A percentile compares a stretch with the other conserved stretches of the same genome.
phyloP scores from a whole-genome alignment of 139 green algal species.

The Chlamydomonas asymmetrica region DNA sequence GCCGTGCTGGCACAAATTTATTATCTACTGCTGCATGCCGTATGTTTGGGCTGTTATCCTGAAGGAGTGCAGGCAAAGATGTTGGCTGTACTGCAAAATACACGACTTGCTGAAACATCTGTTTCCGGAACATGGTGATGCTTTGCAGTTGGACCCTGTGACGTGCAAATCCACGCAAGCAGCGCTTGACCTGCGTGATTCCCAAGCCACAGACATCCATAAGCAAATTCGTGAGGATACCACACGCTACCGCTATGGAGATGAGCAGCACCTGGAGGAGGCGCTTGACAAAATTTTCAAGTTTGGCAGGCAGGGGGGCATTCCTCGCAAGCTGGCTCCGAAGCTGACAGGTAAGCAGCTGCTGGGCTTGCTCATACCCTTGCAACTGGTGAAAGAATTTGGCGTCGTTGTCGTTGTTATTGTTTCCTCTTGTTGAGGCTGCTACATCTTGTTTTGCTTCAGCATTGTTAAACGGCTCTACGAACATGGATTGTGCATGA shows the following conservation, averaged over 20 bases:
- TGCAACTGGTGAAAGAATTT: not conserved
- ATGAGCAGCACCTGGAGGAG: conserved; percentile 98
- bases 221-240: conserved; percentile 84
- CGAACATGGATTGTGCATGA: too few relatives aligned
- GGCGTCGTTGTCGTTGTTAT: not conserved
- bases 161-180: conserved; percentile 72
- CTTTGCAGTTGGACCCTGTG: conserved; percentile 52
- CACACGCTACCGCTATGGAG: conserved; percentile 86
- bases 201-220: conserved; percentile 94
- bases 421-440: not conserved
- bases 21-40: too few relatives aligned
- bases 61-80: not conserved
- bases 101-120: conserved; percentile 13
- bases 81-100: not conserved
- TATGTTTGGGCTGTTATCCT: too few relatives aligned
- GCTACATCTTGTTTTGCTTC: too few relatives aligned
- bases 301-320: conserved; percentile 67
- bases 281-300: conserved; percentile 91
- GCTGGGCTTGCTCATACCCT: not conserved
- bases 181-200: conserved; percentile 74
- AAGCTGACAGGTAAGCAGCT: conserved; percentile 53
- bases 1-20: too few relatives aligned
- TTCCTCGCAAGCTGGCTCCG: conserved; percentile 72
- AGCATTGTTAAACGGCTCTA: too few relatives aligned
- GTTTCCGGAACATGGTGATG: too few relatives aligned